Evolutionary conservation across 176 grass and related monocot species (phyloP).

Genomic region (Carex cristatella): DNA sequence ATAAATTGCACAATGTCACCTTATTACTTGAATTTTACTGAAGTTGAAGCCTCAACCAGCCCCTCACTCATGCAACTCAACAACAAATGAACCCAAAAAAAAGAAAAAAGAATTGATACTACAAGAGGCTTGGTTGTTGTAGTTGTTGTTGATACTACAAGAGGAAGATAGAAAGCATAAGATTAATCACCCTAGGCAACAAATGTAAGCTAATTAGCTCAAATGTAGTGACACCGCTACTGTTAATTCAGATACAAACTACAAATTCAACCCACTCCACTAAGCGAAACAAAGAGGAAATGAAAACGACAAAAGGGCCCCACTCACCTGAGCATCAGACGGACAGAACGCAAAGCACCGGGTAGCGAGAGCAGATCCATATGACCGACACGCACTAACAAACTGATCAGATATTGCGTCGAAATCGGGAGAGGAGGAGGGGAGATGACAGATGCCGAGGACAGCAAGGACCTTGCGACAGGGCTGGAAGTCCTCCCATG

Average conservation of each 20-base stretch:
- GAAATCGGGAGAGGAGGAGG: constrained; percentile 50
- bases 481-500: constrained; percentile 99
- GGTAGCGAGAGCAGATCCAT: constrained; percentile 53
- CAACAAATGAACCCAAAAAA: background rate
- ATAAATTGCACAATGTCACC: background rate
- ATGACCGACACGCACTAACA: constrained; percentile 41
- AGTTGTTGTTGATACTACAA: background rate
- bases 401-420: constrained; percentile 57
- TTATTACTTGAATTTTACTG: background rate
- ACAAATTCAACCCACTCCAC: background rate
- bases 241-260: background rate
- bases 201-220: background rate
- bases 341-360: constrained; percentile 95
- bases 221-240: background rate
- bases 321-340: constrained; percentile 60
- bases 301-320: background rate
- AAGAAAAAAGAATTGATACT: background rate
- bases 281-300: background rate
- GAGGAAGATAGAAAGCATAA: background rate
- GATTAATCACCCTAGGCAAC: background rate
- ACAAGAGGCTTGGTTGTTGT: background rate
- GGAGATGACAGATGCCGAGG: constrained; percentile 78
- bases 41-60: background rate
- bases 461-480: constrained; percentile 93
- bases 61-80: background rate